Evolutionary conservation across 768 basidiomycete species (phyloP).

Genomic region (Gloeophyllum trabeum): DNA sequence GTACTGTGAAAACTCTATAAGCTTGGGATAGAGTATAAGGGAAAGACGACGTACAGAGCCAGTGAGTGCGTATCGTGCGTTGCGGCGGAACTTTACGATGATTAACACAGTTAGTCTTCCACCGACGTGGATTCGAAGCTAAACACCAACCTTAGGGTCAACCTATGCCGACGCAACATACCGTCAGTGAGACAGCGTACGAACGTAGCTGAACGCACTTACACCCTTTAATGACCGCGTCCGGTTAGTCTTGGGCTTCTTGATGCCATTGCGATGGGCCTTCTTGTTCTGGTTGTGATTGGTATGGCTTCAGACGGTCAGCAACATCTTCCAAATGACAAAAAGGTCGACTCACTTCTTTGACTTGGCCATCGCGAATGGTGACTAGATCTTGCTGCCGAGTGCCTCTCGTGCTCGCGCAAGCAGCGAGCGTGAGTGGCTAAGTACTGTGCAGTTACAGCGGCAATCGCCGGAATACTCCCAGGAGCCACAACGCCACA

Average conservation of each 20-base stretch:
- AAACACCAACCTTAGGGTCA: slow-evolving; percentile 57
- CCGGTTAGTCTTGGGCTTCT: slow-evolving; percentile 54
- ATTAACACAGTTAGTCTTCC: slow-evolving; percentile 7
- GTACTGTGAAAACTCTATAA: slow-evolving; percentile 29
- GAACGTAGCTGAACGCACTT: slow-evolving; percentile 57
- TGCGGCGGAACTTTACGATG: slow-evolving; percentile 66
- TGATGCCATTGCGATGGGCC: slow-evolving; percentile 98
- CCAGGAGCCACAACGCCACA: too few species aligned
- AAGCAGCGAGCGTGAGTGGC: neutral
- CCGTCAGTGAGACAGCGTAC: too few species aligned
- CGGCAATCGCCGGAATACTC: neutral
- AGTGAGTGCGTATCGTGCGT: slow-evolving; percentile 56
- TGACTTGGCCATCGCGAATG: slow-evolving; percentile 81
- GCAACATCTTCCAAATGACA: slow-evolving; percentile 2
- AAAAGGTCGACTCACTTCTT: slow-evolving; percentile 63
- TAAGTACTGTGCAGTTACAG: neutral
- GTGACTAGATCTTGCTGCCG: neutral
- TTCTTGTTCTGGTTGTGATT: slow-evolving; percentile 96
- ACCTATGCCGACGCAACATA: too few species aligned
- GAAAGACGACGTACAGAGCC: slow-evolving; percentile 51
- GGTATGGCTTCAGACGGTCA: slow-evolving; percentile 49
- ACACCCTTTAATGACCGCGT: slow-evolving; percentile 87
- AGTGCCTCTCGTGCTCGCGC: neutral
- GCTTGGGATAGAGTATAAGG: neutral
- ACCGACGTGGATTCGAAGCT: slow-evolving; percentile 3